A percentile compares a stretch with the other conserved stretches of the same genome.
phyloP scores from a whole-genome alignment of 2,329 filamentous ascomycete genomes.

The Aspergillus thermomutatus region DNA sequence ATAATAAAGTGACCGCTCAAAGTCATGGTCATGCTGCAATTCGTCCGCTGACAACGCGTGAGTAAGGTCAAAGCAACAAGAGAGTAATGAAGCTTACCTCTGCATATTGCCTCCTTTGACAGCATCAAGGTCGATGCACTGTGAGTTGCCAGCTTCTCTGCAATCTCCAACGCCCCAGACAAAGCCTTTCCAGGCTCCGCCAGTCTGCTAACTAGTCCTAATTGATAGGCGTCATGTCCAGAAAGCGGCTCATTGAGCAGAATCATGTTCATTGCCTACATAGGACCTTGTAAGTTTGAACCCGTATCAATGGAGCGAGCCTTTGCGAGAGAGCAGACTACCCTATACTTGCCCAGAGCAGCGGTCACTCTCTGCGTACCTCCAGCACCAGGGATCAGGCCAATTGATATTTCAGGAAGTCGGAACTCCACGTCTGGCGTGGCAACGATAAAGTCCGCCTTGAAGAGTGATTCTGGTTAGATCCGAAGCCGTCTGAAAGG shows the following conservation, averaged over 20 bases:
- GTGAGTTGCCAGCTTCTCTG: slow-evolving; percentile 1
- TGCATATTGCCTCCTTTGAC: slow-evolving; percentile 9
- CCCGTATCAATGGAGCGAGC: background rate
- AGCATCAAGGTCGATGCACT: slow-evolving; percentile 4
- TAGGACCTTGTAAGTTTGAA: background rate
- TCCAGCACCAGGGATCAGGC: slow-evolving; percentile 10
- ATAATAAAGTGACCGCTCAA: slow-evolving; percentile 8
- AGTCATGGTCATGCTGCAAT: slow-evolving; percentile 3
- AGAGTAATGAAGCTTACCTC: background rate
- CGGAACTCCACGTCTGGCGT: background rate
- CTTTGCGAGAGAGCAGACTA: background rate
- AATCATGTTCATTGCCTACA: slow-evolving; percentile 8
- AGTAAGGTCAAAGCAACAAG: background rate
- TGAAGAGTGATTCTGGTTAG: too few relatives aligned
- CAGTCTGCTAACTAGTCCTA: slow-evolving; percentile 3
- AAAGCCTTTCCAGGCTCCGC: slow-evolving; percentile 1
- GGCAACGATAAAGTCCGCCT: slow-evolving; percentile 9
- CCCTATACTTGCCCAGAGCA: slow-evolving; percentile 8
- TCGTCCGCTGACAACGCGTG: slow-evolving; percentile 1
- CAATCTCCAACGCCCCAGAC: slow-evolving; percentile 1
- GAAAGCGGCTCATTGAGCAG: slow-evolving; percentile 5
- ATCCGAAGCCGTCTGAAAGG: too few relatives aligned
- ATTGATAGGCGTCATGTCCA: background rate
- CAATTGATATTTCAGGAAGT: slow-evolving; percentile 7
- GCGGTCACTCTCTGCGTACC: slow-evolving; percentile 7